Conservation (phyloP, 306 rosid genomes). For the Cyamopsis tetragonoloba region DNA sequence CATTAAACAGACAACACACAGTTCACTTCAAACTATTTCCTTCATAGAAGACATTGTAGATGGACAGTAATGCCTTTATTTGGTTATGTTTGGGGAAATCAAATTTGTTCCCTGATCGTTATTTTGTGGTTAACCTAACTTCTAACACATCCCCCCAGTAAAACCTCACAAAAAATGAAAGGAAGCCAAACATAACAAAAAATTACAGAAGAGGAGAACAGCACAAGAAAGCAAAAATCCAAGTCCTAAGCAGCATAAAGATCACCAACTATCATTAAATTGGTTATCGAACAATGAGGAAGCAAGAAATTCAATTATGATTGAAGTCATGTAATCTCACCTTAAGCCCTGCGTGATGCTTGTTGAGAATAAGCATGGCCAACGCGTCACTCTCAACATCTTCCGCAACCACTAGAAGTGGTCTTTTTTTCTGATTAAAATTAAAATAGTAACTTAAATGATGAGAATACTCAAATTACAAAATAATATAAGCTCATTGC, state of each 20-base stretch:
- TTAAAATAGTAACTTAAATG: conserved; percentile 13
- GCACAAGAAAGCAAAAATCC: conserved; percentile 1
- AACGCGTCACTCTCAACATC: conserved; percentile 90
- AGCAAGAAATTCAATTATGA: conserved; percentile 7
- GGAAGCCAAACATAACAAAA: background rate
- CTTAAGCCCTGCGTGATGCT: conserved; percentile 91
- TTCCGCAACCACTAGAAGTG: conserved; percentile 91
- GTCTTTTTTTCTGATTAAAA: conserved; percentile 61
- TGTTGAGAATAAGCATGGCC: conserved; percentile 93
- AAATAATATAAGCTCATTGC: conserved; percentile 16
- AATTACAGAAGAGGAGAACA: background rate
- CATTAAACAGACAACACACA: background rate
- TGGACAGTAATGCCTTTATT: background rate
- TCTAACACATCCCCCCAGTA: background rate
- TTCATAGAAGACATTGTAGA: background rate
- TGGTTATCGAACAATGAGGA: background rate
- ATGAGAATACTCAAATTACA: conserved; percentile 24
- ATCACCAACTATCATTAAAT: background rate
- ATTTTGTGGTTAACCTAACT: background rate
- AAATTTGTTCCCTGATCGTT: background rate
- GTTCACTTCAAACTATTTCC: conserved; percentile 4
- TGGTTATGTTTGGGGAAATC: background rate
- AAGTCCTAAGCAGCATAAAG: background rate
- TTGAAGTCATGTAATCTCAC: conserved; percentile 36
- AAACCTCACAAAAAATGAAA: background rate